phyloP scores from a whole-genome alignment of 2,329 filamentous ascomycete genomes.

The Diaporthe helianthi region DNA sequence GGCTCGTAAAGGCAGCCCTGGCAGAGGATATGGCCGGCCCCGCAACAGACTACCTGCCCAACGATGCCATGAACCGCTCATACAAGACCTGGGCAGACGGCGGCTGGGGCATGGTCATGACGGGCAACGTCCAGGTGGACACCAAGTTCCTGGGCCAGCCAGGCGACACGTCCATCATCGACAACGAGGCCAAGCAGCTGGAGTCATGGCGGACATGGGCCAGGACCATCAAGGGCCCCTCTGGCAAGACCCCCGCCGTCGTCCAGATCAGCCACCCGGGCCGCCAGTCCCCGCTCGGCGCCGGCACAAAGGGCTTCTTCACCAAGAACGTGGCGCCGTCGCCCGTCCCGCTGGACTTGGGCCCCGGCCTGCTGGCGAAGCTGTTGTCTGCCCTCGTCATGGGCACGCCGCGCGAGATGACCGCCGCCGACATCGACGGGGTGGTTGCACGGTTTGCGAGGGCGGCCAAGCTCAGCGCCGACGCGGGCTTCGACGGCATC shows the following conservation, averaged over 20 bases:
- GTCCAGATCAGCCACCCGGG: slow-evolving; percentile 70
- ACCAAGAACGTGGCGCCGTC: slow-evolving; percentile 54
- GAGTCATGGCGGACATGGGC: slow-evolving; percentile 49
- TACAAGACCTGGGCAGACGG: slow-evolving; percentile 62
- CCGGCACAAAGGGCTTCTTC: slow-evolving; percentile 52
- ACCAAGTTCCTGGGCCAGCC: slow-evolving; percentile 45
- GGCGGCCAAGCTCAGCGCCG: slow-evolving; percentile 55
- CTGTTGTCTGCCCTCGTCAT: slow-evolving; percentile 49
- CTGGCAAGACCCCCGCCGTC: slow-evolving; percentile 59
- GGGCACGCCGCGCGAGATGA: slow-evolving; percentile 65
- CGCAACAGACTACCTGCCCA: slow-evolving; percentile 50
- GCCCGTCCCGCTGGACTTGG: slow-evolving; percentile 51
- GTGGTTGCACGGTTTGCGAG: slow-evolving; percentile 60
- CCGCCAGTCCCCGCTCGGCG: slow-evolving; percentile 51
- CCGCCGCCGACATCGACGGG: slow-evolving; percentile 56
- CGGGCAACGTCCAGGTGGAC: slow-evolving; percentile 56
- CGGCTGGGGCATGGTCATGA: slow-evolving; percentile 61
- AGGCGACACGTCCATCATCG: slow-evolving; percentile 44
- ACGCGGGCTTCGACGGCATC: slow-evolving; percentile 55
- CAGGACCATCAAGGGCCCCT: slow-evolving; percentile 55
- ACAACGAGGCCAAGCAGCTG: slow-evolving; percentile 42
- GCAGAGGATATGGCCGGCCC: slow-evolving; percentile 49
- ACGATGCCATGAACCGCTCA: slow-evolving; percentile 48
- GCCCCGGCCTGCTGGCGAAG: slow-evolving; percentile 45
- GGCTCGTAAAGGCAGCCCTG: slow-evolving; percentile 60